A percentile compares a stretch with the other conserved stretches of the same genome.
Evolutionary conservation across 2,329 filamentous ascomycete genomes (phyloP).

Genomic region (Sclerotinia glacialis): DNA sequence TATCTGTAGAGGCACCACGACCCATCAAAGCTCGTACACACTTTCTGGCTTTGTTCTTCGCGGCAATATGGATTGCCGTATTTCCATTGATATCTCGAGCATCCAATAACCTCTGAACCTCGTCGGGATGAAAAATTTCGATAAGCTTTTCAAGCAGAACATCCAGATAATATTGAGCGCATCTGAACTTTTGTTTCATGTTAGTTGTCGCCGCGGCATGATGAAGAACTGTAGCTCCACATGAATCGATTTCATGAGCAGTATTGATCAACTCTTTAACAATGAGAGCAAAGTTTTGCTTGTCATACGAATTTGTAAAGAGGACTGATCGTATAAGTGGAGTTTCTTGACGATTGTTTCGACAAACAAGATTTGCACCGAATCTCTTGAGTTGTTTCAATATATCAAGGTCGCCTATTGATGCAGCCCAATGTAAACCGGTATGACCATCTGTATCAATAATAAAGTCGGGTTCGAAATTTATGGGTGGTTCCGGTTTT

Average conservation of each 20-base stretch:
- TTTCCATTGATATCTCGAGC: conserved; percentile 83
- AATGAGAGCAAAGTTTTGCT: conserved; percentile 81
- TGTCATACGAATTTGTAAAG: conserved; percentile 97
- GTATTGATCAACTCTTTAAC: conserved; percentile 82
- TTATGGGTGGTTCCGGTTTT: conserved; percentile 74
- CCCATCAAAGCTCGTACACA: conserved; percentile 77
- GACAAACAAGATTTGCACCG: conserved; percentile 68
- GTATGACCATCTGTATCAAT: conserved; percentile 93
- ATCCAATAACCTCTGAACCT: conserved; percentile 77
- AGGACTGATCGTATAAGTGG: conserved; percentile 91
- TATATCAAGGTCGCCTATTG: conserved; percentile 93
- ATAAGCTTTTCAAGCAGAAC: conserved; percentile 83
- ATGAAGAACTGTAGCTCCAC: conserved; percentile 86
- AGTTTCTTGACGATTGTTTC: conserved; percentile 76
- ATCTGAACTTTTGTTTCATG: conserved; percentile 77
- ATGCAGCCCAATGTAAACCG: conserved; percentile 92
- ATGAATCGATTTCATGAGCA: conserved; percentile 73
- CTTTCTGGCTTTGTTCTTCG: conserved; percentile 82
- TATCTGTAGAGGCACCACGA: conserved; percentile 78
- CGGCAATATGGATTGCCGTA: conserved; percentile 73
- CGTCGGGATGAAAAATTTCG: conserved; percentile 70
- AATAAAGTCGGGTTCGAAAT: conserved; percentile 85
- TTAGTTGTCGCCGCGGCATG: conserved; percentile 89
- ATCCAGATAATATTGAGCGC: conserved; percentile 90
- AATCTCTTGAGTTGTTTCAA: conserved; percentile 83